phyloP scores from a whole-genome alignment of 148 eudicot genomes.

The Camellia lanceoleosa region DNA sequence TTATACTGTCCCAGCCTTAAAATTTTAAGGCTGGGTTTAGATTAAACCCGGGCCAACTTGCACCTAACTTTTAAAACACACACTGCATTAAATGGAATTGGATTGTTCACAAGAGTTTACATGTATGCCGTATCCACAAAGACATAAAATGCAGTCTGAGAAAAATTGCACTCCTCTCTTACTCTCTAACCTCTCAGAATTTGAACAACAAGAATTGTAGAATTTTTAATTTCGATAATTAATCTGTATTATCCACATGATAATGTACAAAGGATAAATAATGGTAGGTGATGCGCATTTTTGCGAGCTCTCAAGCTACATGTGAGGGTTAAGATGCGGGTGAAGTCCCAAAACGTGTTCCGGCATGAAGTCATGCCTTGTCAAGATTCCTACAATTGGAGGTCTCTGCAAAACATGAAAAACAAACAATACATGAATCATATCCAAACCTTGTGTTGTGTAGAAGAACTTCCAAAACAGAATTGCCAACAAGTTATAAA shows the following conservation, averaged over 20 bases:
- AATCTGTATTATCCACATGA: no score
- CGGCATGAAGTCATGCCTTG: slow-evolving; percentile 69
- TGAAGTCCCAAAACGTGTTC: slow-evolving; percentile 68
- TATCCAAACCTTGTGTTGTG: neutral
- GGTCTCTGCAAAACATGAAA: slow-evolving; percentile 44
- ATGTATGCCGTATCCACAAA: no score
- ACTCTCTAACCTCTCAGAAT: neutral
- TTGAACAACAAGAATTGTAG: neutral
- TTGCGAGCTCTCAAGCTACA: slow-evolving; percentile 22
- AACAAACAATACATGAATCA: neutral
- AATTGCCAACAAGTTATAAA: neutral
- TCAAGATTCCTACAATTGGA: slow-evolving; percentile 63
- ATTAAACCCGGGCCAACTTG: no score
- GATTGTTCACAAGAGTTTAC: no score
- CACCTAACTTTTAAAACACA: no score
- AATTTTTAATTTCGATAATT: neutral
- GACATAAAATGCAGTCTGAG: no score
- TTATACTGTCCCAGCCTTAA: no score
- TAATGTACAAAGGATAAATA: neutral
- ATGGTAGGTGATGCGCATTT: neutral
- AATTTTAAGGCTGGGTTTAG: no score
- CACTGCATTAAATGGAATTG: no score
- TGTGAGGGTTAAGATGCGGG: slow-evolving; percentile 41
- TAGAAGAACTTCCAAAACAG: neutral
- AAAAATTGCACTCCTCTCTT: no score